phyloP scores from a whole-genome alignment of 2,329 filamentous ascomycete genomes.

The Fusarium dimerum region DNA sequence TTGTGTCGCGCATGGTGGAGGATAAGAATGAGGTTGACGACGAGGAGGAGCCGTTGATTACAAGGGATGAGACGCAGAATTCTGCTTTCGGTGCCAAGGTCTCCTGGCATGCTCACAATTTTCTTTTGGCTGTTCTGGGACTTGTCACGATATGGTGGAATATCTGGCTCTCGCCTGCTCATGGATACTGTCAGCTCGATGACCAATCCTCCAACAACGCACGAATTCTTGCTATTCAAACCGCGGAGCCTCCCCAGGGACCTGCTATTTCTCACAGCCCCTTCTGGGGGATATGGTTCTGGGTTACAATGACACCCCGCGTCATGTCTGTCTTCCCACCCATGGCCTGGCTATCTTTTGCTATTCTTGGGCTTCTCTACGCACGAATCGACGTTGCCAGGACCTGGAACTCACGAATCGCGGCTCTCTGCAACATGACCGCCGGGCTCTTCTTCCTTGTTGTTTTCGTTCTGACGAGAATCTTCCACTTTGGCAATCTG shows the following conservation, averaged over 20 bases:
- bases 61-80: not conserved
- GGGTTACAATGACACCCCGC: conserved; percentile 27
- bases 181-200: conserved; percentile 37
- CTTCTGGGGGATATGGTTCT: conserved; percentile 44
- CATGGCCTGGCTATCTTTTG: conserved; percentile 49
- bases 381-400: conserved; percentile 39
- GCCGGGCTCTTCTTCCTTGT: conserved; percentile 34
- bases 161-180: conserved; percentile 44
- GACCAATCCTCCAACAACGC: conserved; percentile 4
- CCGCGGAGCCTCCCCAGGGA: not conserved
- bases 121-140: conserved; percentile 34
- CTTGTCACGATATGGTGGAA: conserved; percentile 48
- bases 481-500: conserved; percentile 45
- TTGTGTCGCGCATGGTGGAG: conserved; percentile 20
- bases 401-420: conserved; percentile 30
- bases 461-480: conserved; percentile 43
- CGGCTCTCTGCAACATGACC: conserved; percentile 31
- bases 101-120: conserved; percentile 46
- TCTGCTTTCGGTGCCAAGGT: conserved; percentile 13
- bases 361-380: conserved; percentile 45
- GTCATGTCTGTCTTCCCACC: conserved; percentile 45
- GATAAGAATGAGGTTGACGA: conserved; percentile 21
- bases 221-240: not conserved
- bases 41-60: conserved; percentile 35
- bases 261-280: conserved; percentile 21